These are phyloP conservation scores for Paraphaeosphaeria minitans DNA, from an alignment of 2,329 filamentous ascomycete species.

Conservation along the genomic window DNA sequence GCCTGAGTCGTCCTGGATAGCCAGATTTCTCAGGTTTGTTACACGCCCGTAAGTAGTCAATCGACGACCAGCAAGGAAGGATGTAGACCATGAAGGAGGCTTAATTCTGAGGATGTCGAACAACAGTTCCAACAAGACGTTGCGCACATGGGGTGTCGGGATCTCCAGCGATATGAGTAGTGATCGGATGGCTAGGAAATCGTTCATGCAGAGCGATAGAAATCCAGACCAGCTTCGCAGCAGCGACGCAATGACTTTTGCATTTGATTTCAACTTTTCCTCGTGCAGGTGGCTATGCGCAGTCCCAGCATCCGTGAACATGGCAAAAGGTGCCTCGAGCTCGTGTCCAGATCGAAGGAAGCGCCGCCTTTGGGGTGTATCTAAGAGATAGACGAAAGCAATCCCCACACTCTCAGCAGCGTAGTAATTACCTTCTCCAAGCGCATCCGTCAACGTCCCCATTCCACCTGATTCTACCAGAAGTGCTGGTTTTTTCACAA, in stretches of 20 bases:
- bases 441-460: conserved; percentile 83
- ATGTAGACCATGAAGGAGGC: conserved; percentile 90
- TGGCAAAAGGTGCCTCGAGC: conserved; percentile 82
- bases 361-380: conserved; percentile 78
- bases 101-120: conserved; percentile 89
- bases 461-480: conserved; percentile 84
- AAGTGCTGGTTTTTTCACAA: conserved; percentile 82
- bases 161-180: conserved; percentile 71
- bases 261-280: conserved; percentile 79
- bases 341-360: conserved; percentile 89
- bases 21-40: conserved; percentile 73
- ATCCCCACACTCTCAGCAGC: conserved; percentile 86
- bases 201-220: conserved; percentile 84
- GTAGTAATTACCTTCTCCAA: conserved; percentile 89
- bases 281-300: conserved; percentile 58
- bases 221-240: conserved; percentile 94
- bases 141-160: conserved; percentile 61
- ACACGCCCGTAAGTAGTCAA: conserved; percentile 97
- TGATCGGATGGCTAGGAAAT: conserved; percentile 82
- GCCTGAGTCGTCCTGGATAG: conserved; percentile 56
- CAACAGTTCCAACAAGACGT: conserved; percentile 85
- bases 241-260: conserved; percentile 88
- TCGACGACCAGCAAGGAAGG: conserved; percentile 88
- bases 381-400: conserved; percentile 88
- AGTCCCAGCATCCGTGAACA: conserved; percentile 81